Evolutionary conservation across 805 yeast species (phyloP).

Genomic region (Ogataea nonfermentans): DNA sequence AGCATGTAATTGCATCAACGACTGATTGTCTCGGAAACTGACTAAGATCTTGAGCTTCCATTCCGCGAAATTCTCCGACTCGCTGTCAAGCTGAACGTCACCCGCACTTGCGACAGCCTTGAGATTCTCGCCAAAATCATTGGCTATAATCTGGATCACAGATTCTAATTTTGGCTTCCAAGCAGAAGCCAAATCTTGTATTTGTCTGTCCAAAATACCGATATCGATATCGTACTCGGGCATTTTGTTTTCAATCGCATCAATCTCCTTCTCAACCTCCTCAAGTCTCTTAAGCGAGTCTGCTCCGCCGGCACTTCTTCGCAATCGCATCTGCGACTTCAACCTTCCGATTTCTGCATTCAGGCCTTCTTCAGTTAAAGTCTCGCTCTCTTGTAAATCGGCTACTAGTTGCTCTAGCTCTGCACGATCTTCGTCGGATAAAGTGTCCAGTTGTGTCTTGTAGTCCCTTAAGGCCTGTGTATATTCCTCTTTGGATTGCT

Average conservation of each 20-base stretch:
- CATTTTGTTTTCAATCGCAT: conserved; percentile 36
- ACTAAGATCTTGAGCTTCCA: conserved; percentile 88
- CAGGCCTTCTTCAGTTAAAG: conserved; percentile 38
- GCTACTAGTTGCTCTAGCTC: conserved; percentile 39
- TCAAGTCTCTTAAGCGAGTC: conserved; percentile 32
- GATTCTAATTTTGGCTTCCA: conserved; percentile 66
- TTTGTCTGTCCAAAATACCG: conserved; percentile 37
- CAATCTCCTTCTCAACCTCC: conserved; percentile 39
- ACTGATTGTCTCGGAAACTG: conserved; percentile 76
- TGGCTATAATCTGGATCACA: conserved; percentile 56
- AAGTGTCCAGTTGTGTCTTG: conserved; percentile 34
- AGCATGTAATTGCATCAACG: conserved; percentile 70
- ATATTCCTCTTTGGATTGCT: conserved; percentile 23
- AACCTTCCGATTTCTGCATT: conserved; percentile 39
- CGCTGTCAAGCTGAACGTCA: conserved; percentile 57
- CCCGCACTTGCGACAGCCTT: conserved; percentile 83
- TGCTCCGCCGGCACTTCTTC: conserved; percentile 29
- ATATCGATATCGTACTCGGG: conserved; percentile 37
- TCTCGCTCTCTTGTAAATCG: conserved; percentile 33
- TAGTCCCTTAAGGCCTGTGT: conserved; percentile 30
- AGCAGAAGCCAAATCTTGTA: conserved; percentile 28
- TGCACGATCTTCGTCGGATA: conserved; percentile 40
- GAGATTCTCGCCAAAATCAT: conserved; percentile 65
- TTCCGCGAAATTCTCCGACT: conserved; percentile 53
- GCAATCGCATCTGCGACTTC: conserved; percentile 38